A percentile compares a stretch with the other conserved stretches of the same genome.
These are phyloP conservation scores for Kwoniella newhampshirensis DNA, from an alignment of 768 basidiomycete species.

Conservation along the genomic window DNA sequence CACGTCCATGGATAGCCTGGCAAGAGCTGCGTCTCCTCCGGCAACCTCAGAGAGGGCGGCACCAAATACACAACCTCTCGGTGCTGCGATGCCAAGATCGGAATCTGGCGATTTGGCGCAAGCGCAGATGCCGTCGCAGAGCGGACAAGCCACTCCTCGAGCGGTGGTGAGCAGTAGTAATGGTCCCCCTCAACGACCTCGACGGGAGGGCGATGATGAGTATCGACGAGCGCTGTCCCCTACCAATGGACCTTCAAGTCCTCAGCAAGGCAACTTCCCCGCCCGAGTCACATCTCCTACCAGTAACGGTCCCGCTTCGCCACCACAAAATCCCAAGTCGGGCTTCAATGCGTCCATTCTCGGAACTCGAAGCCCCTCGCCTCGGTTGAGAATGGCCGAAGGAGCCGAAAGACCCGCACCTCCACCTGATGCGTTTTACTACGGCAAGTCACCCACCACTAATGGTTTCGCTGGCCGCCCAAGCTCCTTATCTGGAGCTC, in stretches of 20 bases:
- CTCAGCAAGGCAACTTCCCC: slow-evolving; percentile 22
- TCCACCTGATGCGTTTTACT: slow-evolving; percentile 66
- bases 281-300: slow-evolving; percentile 33
- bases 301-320: slow-evolving; percentile 33
- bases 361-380: slow-evolving; percentile 61
- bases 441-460: slow-evolving; percentile 50
- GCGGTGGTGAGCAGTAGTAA: slow-evolving; percentile 46
- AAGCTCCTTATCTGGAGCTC: slow-evolving; percentile 42
- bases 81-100: slow-evolving; percentile 22
- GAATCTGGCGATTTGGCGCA: slow-evolving; percentile 22
- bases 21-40: slow-evolving; percentile 28
- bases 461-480: slow-evolving; percentile 35
- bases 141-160: slow-evolving; percentile 17
- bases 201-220: slow-evolving; percentile 46
- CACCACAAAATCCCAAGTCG: slow-evolving; percentile 28
- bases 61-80: slow-evolving; percentile 8
- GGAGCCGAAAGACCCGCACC: slow-evolving; percentile 51
- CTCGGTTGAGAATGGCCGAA: slow-evolving; percentile 37
- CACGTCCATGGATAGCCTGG: slow-evolving; percentile 32
- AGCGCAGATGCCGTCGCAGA: not conserved
- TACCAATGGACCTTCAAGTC: slow-evolving; percentile 30
- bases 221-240: slow-evolving; percentile 67
- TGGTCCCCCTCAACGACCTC: slow-evolving; percentile 55
- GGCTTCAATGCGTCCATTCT: slow-evolving; percentile 56
- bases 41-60: slow-evolving; percentile 10